phyloP scores from a whole-genome alignment of 306 rosid species.

The Quercus engelmannii region DNA sequence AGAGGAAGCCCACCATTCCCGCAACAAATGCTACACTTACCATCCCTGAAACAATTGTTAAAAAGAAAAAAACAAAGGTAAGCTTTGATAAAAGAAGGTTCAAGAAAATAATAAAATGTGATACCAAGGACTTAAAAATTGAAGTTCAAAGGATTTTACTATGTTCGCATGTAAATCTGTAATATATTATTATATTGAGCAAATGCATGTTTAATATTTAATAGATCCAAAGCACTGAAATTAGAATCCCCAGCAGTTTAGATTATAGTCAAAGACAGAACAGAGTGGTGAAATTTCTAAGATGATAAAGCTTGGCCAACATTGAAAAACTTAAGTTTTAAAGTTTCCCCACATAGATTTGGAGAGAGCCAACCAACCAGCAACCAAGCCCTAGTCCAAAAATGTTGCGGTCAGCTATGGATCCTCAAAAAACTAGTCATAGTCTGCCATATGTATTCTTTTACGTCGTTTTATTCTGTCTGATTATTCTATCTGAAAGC shows the following conservation, averaged over 20 bases:
- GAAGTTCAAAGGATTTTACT: conserved; percentile 13
- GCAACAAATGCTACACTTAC: conserved; percentile 52
- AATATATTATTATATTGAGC: not conserved
- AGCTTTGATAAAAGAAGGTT: conserved; percentile 14
- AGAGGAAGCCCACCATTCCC: conserved; percentile 69
- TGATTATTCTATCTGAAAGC: too few species aligned
- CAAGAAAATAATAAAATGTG: conserved; percentile 11
- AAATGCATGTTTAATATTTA: not conserved
- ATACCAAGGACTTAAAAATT: not conserved
- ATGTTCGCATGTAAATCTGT: not conserved
- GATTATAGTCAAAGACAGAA: not conserved
- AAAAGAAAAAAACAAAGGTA: not conserved
- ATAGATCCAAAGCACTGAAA: not conserved
- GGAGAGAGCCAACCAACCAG: too few species aligned
- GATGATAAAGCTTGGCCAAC: not conserved
- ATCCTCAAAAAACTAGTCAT: too few species aligned
- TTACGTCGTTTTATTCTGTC: too few species aligned
- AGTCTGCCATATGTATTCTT: too few species aligned
- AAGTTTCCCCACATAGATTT: not conserved
- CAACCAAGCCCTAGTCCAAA: too few species aligned
- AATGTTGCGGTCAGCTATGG: too few species aligned
- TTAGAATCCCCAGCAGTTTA: not conserved
- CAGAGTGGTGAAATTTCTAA: not conserved
- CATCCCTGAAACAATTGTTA: conserved; percentile 43
- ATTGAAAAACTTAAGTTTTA: not conserved